Evolutionary conservation across 2,329 filamentous ascomycete genomes (phyloP).

Genomic region (Cladosporium phlei): DNA sequence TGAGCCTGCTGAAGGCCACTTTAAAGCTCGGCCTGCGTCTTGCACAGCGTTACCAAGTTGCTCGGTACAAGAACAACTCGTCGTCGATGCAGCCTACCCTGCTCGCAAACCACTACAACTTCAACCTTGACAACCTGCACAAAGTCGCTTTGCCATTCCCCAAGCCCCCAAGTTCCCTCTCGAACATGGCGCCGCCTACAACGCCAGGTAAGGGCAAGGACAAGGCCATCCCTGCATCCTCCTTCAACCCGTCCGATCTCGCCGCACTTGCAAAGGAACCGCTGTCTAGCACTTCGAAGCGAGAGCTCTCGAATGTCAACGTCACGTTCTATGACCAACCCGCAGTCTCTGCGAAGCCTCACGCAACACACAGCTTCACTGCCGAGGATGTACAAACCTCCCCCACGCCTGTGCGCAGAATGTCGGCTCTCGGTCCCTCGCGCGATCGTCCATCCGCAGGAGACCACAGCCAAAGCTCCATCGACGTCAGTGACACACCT

Average conservation of each 20-base stretch:
- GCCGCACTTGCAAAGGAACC: constrained; percentile 63
- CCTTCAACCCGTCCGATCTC: constrained; percentile 78
- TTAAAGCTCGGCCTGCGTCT: constrained; percentile 79
- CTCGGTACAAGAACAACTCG: constrained; percentile 62
- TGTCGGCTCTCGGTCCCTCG: constrained; percentile 45
- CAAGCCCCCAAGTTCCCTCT: constrained; percentile 57
- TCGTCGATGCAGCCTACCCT: constrained; percentile 61
- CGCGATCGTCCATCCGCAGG: constrained; percentile 28
- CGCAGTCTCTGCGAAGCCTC: constrained; percentile 20
- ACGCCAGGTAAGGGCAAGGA: constrained; percentile 72
- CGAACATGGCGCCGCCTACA: constrained; percentile 45
- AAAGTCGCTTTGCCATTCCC: constrained; percentile 75
- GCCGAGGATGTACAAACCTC: constrained; percentile 54
- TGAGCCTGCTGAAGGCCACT: constrained; percentile 70
- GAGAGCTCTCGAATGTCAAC: constrained; percentile 72
- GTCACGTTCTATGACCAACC: constrained; percentile 67
- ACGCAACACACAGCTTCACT: constrained; percentile 28
- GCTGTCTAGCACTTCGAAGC: constrained; percentile 51
- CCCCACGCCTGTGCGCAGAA: constrained; percentile 71
- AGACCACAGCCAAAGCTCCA: constrained; percentile 22
- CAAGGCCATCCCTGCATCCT: constrained; percentile 51
- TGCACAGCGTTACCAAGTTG: constrained; percentile 87
- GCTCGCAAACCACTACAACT: constrained; percentile 75
- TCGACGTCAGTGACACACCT: constrained; percentile 25
- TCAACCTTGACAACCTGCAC: constrained; percentile 71